Percentiles rank a stretch among this genome's conserved stretches.
Conservation (phyloP, 2,329 filamentous ascomycete species). For the Penicillium sp. region DNA sequence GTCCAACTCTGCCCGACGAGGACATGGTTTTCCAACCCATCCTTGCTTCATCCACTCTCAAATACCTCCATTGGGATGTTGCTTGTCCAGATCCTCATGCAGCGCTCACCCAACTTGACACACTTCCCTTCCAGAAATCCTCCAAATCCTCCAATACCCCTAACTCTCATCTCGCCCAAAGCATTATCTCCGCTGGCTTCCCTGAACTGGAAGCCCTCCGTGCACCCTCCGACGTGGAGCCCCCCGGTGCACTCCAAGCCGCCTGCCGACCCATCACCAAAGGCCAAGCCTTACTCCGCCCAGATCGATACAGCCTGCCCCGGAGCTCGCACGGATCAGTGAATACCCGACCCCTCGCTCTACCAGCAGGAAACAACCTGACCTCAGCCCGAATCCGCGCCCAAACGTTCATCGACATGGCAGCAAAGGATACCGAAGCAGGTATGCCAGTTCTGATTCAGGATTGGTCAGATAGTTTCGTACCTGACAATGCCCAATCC, state of each 20-base stretch:
- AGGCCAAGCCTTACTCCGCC: conserved; percentile 41
- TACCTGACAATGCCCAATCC: conserved; percentile 36
- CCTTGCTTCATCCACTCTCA: conserved; percentile 52
- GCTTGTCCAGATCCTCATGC: conserved; percentile 40
- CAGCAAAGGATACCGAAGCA: conserved; percentile 42
- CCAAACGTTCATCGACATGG: conserved; percentile 48
- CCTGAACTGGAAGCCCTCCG: conserved; percentile 43
- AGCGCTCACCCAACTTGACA: conserved; percentile 41
- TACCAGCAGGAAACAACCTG: conserved; percentile 47
- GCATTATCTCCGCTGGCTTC: conserved; percentile 46
- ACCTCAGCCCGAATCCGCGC: conserved; percentile 48
- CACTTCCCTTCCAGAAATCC: conserved; percentile 38
- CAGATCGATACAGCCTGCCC: conserved; percentile 44
- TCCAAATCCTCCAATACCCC: conserved; percentile 38
- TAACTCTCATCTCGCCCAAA: conserved; percentile 47
- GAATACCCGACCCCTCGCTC: conserved; percentile 41
- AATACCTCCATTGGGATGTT: conserved; percentile 60
- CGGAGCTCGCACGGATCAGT: conserved; percentile 47
- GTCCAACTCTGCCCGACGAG: conserved; percentile 48
- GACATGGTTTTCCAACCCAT: conserved; percentile 49
- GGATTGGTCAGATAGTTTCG: conserved; percentile 42
- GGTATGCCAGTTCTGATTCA: conserved; percentile 45
- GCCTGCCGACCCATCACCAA: conserved; percentile 44
- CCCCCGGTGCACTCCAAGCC: conserved; percentile 45
- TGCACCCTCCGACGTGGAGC: conserved; percentile 48